Conservation (phyloP, 1,284 basidiomycete species). For the Pterula multifida region DNA sequence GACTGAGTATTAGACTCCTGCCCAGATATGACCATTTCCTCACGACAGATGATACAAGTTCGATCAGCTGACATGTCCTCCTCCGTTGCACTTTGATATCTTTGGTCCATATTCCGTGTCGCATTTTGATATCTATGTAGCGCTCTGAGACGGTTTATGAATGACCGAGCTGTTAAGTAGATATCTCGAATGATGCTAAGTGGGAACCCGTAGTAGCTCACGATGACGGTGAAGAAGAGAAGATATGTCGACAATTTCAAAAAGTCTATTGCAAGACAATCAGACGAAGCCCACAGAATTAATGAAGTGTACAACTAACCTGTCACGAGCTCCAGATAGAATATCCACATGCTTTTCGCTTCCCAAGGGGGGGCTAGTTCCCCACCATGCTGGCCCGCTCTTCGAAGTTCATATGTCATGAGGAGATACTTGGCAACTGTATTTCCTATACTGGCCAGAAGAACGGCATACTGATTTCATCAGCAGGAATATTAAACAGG, state of each 20-base stretch:
- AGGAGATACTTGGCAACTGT: conserved; percentile 81
- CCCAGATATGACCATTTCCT: conserved; percentile 70
- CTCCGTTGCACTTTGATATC: conserved; percentile 89
- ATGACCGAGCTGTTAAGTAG: conserved; percentile 88
- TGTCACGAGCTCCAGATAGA: conserved; percentile 90
- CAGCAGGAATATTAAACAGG: conserved; percentile 9
- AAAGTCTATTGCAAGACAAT: conserved; percentile 61
- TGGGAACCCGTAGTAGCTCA: conserved; percentile 91
- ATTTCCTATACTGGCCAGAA: conserved; percentile 74
- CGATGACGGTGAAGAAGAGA: conserved; percentile 85
- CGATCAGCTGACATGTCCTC: conserved; percentile 77
- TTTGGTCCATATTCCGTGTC: conserved; percentile 92
- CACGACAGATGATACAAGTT: conserved; percentile 98
- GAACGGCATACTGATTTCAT: conserved; percentile 68
- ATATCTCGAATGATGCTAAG: conserved; percentile 96
- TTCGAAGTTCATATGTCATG: conserved; percentile 70
- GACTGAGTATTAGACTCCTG: conserved; percentile 21
- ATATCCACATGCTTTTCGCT: conserved; percentile 93
- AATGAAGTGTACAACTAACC: conserved; percentile 32
- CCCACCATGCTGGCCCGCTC: conserved; percentile 65
- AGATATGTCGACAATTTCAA: conserved; percentile 89
- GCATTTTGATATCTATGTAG: conserved; percentile 88
- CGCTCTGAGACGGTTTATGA: conserved; percentile 78
- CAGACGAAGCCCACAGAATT: conserved; percentile 5
- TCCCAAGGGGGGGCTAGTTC: conserved; percentile 92